These are phyloP conservation scores for Cardamine occulta DNA, from an alignment of 345 rosid species.

Conservation along the genomic window DNA sequence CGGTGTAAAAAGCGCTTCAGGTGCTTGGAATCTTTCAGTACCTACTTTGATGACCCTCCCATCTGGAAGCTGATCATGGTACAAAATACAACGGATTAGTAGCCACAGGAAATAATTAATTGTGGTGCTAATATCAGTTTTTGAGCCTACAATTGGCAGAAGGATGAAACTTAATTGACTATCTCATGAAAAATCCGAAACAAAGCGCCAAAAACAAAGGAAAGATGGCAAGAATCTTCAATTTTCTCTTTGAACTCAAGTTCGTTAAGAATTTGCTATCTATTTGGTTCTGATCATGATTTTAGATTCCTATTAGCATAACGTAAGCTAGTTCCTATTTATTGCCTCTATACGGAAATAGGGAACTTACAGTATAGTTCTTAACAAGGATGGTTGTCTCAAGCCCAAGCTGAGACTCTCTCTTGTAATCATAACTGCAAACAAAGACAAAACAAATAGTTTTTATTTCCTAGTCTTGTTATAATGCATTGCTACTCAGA, in stretches of 20 bases:
- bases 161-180: background rate
- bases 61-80: slow-evolving; percentile 82
- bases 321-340: background rate
- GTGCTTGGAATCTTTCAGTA: slow-evolving; percentile 99
- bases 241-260: background rate
- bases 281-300: background rate
- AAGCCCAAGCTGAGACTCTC: slow-evolving; percentile 90
- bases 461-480: slow-evolving; percentile 10
- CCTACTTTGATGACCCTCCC: slow-evolving; percentile 96
- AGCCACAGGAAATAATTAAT: background rate
- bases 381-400: slow-evolving; percentile 97
- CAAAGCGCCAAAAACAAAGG: background rate
- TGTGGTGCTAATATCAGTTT: background rate
- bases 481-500: slow-evolving; percentile 7
- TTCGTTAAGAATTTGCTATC: background rate
- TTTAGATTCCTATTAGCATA: background rate
- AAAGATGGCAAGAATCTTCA: background rate
- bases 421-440: slow-evolving; percentile 92
- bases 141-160: background rate
- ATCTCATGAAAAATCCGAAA: background rate
- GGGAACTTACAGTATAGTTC: slow-evolving; percentile 80
- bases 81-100: background rate
- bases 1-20: slow-evolving; percentile 98
- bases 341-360: slow-evolving; percentile 1
- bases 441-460: slow-evolving; percentile 10